Evolutionary conservation across 148 eudicot species (phyloP).

Genomic region (Oxyria digyna): DNA sequence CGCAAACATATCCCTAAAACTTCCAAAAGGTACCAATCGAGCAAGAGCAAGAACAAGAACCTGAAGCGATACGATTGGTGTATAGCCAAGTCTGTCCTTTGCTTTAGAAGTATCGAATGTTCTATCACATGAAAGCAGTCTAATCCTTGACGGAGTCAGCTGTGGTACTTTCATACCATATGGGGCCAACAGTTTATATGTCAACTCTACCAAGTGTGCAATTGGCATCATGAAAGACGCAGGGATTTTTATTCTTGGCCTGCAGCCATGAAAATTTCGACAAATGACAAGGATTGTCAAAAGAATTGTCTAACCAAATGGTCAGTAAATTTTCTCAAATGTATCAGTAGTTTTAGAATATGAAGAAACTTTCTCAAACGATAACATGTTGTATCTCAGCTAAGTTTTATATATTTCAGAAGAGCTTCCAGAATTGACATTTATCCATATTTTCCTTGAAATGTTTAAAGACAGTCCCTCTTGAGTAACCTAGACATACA

Average conservation of each 20-base stretch:
- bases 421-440: not conserved
- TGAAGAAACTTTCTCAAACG: not conserved
- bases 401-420: not conserved
- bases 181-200: no score
- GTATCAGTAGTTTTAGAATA: not conserved
- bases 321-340: not conserved
- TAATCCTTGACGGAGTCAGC: conserved; percentile 86
- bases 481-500: not conserved
- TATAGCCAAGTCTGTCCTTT: conserved; percentile 83
- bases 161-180: conserved; percentile 98
- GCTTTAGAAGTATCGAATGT: conserved; percentile 83
- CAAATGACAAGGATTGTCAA: not conserved
- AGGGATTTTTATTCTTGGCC: no score
- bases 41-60: conserved; percentile 24
- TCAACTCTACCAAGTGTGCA: no score
- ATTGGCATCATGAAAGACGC: no score
- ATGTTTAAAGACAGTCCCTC: not conserved
- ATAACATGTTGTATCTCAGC: not conserved
- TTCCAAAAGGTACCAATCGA: not conserved
- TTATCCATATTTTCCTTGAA: not conserved
- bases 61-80: conserved; percentile 84
- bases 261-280: conserved; percentile 16
- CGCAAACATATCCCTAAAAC: not conserved
- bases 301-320: not conserved
- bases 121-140: conserved; percentile 71